Evolutionary conservation across 2,329 filamentous ascomycete genomes (phyloP), one percentile per base, ranked within the genome.

Genomic region (Meredithiella fracta): DNA sequence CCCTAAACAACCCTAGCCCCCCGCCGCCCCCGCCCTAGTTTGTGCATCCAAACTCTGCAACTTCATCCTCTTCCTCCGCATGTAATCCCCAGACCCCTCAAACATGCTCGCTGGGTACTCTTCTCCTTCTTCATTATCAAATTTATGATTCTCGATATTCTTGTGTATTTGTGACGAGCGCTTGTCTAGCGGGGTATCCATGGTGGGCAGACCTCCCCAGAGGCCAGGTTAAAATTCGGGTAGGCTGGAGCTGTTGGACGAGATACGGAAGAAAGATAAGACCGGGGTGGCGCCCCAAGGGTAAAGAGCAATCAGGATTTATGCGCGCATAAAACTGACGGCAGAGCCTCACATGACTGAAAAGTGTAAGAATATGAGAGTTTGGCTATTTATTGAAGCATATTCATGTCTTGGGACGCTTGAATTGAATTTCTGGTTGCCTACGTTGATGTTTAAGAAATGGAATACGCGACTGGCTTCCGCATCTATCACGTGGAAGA

Each of bases 1-100:
- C 89, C 62, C 84, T 87, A 73, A 98, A 98, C 54, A 98, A 88
- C 60, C 79, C 80, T 8, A 89, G 87, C 40, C 3, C 61, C 83
- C 81, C 0, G 72, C 68, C 1, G 82, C 78, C 3, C 79, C 72
- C 31, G 84, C 77, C 58, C 91, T 82, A 47, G 94, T 73, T 55
- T 94, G 80, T 7, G 82, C 82, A 68, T 98, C 92, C 29, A 92
- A 78, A 64, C 98, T 98, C 68, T 97, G 92, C 2, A 98, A 76
- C 66, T 98, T 98, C 68, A 95, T 82, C 74, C 94, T 96, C 73
- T 98, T 98, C 56, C 90, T 83, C 52, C 90, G 78, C 66, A 96
- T 94, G 68, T 97, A 98, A 65, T 97, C 91, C 23, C 75, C 70
- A 64, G 97, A 94, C 7, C 90, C 91, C 25, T 88, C 87, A 67